phyloP scores from a whole-genome alignment of 75 land plant species.

The Cryptomeria japonica region DNA sequence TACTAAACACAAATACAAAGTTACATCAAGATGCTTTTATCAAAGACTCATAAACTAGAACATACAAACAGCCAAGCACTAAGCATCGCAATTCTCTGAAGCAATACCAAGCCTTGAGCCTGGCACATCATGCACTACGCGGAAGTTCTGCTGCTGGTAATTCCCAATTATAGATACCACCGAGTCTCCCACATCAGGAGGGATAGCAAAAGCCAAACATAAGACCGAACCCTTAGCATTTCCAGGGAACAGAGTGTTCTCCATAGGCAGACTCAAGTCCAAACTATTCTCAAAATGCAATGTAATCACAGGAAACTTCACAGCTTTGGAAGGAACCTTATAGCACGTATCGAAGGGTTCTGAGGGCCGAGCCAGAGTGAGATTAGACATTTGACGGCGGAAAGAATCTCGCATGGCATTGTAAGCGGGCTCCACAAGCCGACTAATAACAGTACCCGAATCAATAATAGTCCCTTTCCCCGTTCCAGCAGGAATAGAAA shows the following conservation, averaged over 20 bases:
- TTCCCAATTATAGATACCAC: conserved; percentile 54
- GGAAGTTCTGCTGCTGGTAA: conserved; percentile 66
- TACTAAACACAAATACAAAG: too few species aligned
- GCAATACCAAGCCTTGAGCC: conserved; percentile 44
- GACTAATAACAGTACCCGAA: conserved; percentile 53
- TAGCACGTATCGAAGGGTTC: conserved; percentile 62
- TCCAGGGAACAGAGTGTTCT: conserved; percentile 26
- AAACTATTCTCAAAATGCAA: conserved; percentile 41
- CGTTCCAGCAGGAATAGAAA: conserved; percentile 24
- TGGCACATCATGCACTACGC: conserved; percentile 44
- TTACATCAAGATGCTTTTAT: too few species aligned
- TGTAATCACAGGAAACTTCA: conserved; percentile 35
- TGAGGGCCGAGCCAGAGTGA: conserved; percentile 21
- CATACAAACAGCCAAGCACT: background rate
- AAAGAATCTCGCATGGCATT: conserved; percentile 48
- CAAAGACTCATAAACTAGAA: too few species aligned
- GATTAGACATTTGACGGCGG: conserved; percentile 19
- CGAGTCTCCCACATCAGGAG: conserved; percentile 38
- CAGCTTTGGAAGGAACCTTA: conserved; percentile 18
- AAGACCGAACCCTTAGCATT: conserved; percentile 42
- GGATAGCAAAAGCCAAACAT: conserved; percentile 61
- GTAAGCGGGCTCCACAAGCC: conserved; percentile 56
- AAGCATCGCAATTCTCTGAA: conserved; percentile 40
- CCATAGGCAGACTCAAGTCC: conserved; percentile 49
- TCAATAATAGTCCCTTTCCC: conserved; percentile 66